A percentile compares a stretch with the other conserved stretches of the same genome.
Evolutionary conservation across 768 basidiomycete species (phyloP).

Genomic region (Boletellus emodensis): DNA sequence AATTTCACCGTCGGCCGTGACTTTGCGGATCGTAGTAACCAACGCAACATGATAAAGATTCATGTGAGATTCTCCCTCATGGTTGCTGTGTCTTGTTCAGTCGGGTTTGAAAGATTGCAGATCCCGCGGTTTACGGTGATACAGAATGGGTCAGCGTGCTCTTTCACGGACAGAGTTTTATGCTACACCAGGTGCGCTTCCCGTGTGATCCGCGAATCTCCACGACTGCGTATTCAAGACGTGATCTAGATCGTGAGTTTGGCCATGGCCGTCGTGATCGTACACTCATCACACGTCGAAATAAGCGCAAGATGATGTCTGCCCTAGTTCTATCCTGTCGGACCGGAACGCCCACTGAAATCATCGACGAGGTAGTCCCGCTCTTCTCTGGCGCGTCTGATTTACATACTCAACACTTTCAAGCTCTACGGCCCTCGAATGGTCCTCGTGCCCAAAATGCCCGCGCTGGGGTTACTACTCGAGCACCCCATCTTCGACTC

Average conservation of each 20-base stretch:
- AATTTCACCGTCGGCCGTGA: constrained; percentile 93
- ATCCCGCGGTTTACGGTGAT: constrained; percentile 85
- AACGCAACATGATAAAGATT: constrained; percentile 84
- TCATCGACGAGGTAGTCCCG: constrained; percentile 65
- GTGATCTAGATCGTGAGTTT: constrained; percentile 29
- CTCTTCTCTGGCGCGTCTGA: background rate
- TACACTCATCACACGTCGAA: constrained; percentile 8
- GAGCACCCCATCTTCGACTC: constrained; percentile 81
- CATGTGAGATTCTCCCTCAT: constrained; percentile 45
- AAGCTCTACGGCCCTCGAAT: constrained; percentile 74
- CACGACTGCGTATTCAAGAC: constrained; percentile 23
- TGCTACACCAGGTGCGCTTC: constrained; percentile 90
- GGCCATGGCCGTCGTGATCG: background rate
- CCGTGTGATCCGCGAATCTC: background rate
- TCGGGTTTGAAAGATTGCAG: constrained; percentile 51
- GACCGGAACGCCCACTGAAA: constrained; percentile 64
- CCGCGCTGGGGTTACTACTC: constrained; percentile 86
- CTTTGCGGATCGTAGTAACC: constrained; percentile 75
- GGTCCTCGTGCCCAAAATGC: constrained; percentile 93
- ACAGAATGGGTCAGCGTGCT: constrained; percentile 94
- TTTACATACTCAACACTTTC: background rate
- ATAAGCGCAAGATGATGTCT: constrained; percentile 95
- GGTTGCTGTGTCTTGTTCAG: background rate
- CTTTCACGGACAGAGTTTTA: constrained; percentile 97
- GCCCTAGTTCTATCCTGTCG: constrained; percentile 75